Percentiles rank a stretch among this genome's conserved stretches.
These are phyloP conservation scores for Sphagnurus paluster DNA, from an alignment of 1,284 basidiomycete species.

Conservation along the genomic window DNA sequence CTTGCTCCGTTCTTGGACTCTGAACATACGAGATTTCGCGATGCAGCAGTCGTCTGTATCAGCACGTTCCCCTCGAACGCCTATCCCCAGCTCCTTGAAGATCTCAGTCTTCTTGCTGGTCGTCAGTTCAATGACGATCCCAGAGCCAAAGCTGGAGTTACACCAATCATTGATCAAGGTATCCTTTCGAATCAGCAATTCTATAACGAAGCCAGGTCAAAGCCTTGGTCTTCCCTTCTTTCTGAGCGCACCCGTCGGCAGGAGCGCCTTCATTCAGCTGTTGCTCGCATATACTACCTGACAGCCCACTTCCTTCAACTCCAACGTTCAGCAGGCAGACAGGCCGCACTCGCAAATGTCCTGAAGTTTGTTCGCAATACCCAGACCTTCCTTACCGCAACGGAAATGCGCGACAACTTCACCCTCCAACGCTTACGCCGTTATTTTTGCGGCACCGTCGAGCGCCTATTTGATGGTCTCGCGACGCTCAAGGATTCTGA, in stretches of 20 bases:
- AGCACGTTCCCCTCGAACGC: constrained; percentile 80
- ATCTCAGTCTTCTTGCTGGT: constrained; percentile 77
- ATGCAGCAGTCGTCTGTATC: constrained; percentile 85
- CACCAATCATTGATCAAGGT: constrained; percentile 40
- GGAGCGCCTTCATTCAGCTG: constrained; percentile 83
- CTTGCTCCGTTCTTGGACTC: constrained; percentile 87
- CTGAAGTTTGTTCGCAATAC: constrained; percentile 87
- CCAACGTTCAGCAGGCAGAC: constrained; percentile 68
- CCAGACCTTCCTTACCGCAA: constrained; percentile 71
- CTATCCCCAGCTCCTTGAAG: constrained; percentile 83
- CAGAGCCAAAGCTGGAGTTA: constrained; percentile 48
- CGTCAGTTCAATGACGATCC: constrained; percentile 83
- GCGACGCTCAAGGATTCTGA: constrained; percentile 74
- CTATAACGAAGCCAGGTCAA: constrained; percentile 61
- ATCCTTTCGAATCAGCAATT: constrained; percentile 64
- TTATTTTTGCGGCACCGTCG: constrained; percentile 88
- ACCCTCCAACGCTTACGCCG: constrained; percentile 82
- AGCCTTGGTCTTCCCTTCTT: constrained; percentile 37
- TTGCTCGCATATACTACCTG: constrained; percentile 88
- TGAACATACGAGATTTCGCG: constrained; percentile 81
- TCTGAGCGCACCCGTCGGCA: constrained; percentile 68
- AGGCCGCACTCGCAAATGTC: constrained; percentile 75
- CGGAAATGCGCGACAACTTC: constrained; percentile 76
- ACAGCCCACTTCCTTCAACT: constrained; percentile 80
- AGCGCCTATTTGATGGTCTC: constrained; percentile 81